phyloP scores from a whole-genome alignment of 169 alveolate genomes.

The Blepharisma undulans region DNA sequence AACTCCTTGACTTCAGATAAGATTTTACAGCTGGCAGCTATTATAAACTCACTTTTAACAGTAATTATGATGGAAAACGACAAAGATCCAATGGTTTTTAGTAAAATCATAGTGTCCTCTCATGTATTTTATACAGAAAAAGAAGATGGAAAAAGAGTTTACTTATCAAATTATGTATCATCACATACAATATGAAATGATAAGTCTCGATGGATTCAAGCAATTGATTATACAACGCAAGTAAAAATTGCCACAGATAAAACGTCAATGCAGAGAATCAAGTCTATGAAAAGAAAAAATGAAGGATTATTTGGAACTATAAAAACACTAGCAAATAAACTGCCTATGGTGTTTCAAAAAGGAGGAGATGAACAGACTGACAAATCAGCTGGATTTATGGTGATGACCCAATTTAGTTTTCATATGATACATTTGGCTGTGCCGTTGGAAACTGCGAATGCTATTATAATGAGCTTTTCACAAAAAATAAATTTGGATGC shows the following conservation, averaged over 20 bases:
- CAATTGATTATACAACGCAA: background rate
- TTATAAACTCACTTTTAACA: conserved; percentile 23
- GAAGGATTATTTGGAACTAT: conserved; percentile 21
- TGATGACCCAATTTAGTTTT: conserved; percentile 38
- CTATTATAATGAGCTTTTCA: conserved; percentile 43
- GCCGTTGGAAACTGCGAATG: conserved; percentile 45
- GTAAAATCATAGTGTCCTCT: conserved; percentile 3
- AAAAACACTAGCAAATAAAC: background rate
- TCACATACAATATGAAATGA: conserved; percentile 9
- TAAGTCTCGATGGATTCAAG: background rate
- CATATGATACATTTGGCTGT: conserved; percentile 50
- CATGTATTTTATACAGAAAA: conserved; percentile 22
- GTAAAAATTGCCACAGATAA: conserved; percentile 28
- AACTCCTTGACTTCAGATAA: background rate
- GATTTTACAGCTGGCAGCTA: conserved; percentile 9
- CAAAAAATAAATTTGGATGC: conserved; percentile 44
- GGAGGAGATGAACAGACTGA: background rate
- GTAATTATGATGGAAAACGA: conserved; percentile 28
- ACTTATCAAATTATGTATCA: background rate
- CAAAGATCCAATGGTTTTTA: conserved; percentile 24
- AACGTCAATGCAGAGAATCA: background rate
- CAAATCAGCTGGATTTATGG: conserved; percentile 16
- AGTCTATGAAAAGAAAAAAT: background rate
- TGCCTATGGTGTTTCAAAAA: conserved; percentile 24
- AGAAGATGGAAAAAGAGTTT: conserved; percentile 31